Percentiles rank a stretch among this genome's conserved stretches.
Evolutionary conservation across 176 grass and related monocot genomes (phyloP).

Genomic region (Avena sativa): DNA sequence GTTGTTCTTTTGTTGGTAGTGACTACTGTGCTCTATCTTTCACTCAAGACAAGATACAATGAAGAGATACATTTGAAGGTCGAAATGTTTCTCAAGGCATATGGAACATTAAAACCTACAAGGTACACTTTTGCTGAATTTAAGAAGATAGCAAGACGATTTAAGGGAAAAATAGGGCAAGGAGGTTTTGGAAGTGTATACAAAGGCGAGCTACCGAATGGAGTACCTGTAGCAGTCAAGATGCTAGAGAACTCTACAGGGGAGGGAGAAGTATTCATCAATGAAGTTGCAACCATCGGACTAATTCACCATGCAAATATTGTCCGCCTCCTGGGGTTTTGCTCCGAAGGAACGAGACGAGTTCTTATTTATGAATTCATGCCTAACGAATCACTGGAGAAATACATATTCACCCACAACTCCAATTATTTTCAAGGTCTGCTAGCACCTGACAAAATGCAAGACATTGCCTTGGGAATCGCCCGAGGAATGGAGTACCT

Average conservation of each 20-base stretch:
- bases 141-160: neutral
- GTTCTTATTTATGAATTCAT: conserved; percentile 12
- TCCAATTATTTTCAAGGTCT: neutral
- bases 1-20: neutral
- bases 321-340: neutral
- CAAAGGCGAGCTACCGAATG: neutral
- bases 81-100: neutral
- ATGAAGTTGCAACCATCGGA: neutral
- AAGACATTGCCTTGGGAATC: neutral
- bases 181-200: conserved; percentile 7
- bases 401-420: neutral
- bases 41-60: conserved; percentile 8
- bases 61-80: neutral
- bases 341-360: neutral
- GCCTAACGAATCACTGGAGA: neutral
- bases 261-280: neutral
- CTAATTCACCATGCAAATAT: neutral
- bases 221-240: neutral
- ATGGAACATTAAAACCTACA: neutral
- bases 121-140: neutral
- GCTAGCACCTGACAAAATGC: neutral
- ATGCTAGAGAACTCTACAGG: neutral
- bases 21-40: neutral
- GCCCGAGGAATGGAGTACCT: neutral
- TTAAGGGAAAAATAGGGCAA: neutral